Conservation (phyloP, 768 basidiomycete genomes). For the Terana coerulea region DNA sequence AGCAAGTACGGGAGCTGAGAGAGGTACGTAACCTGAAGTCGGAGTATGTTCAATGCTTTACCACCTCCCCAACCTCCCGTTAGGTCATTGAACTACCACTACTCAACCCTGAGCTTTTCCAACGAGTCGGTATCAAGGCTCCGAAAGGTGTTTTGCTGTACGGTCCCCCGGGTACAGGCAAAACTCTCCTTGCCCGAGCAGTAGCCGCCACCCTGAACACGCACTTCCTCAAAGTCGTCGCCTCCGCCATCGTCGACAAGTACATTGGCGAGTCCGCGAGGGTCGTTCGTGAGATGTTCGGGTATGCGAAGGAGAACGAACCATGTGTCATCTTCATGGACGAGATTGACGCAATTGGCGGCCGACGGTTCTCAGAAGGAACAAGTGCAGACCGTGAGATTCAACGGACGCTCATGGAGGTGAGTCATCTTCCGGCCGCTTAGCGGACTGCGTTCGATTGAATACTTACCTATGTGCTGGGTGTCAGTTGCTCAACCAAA, state of each 20-base stretch:
- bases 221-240: slow-evolving; percentile 98
- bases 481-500: slow-evolving; percentile 87
- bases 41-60: background rate
- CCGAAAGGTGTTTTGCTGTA: slow-evolving; percentile 96
- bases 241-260: slow-evolving; percentile 96
- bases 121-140: slow-evolving; percentile 93
- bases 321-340: slow-evolving; percentile 99
- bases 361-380: slow-evolving; percentile 85
- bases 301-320: slow-evolving; percentile 95
- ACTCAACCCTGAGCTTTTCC: slow-evolving; percentile 90
- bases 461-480: background rate
- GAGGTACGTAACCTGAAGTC: slow-evolving; percentile 53
- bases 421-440: slow-evolving; percentile 26
- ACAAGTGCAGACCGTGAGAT: slow-evolving; percentile 98
- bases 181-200: slow-evolving; percentile 91
- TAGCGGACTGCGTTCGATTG: no score
- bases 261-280: slow-evolving; percentile 98
- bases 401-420: slow-evolving; percentile 98
- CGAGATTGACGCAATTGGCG: slow-evolving; percentile 97
- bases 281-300: slow-evolving; percentile 98
- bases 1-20: slow-evolving; percentile 94
- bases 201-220: slow-evolving; percentile 94
- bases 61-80: background rate
- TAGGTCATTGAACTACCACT: slow-evolving; percentile 96
- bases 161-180: slow-evolving; percentile 95